These are phyloP conservation scores for Clitopilus hobsonii DNA, from an alignment of 768 basidiomycete species.

Conservation along the genomic window DNA sequence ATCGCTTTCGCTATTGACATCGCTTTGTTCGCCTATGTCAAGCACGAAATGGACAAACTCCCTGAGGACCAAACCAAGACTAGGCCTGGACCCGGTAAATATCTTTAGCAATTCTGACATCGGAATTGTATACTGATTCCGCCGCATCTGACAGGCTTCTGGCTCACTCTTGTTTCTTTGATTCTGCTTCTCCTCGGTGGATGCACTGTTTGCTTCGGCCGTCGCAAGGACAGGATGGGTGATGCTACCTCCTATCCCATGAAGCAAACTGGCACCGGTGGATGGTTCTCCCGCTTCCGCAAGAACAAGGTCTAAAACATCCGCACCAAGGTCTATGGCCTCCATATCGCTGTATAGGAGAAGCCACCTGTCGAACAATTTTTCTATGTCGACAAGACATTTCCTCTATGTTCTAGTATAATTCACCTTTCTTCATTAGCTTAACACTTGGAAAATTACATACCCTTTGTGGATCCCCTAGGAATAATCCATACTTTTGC, in stretches of 20 bases:
- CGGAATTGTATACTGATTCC: constrained; percentile 2
- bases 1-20: constrained; percentile 78
- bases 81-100: constrained; percentile 59
- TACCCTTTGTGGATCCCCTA: background rate
- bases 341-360: too few relatives aligned
- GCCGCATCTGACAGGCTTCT: constrained; percentile 46
- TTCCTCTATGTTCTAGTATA: background rate
- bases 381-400: background rate
- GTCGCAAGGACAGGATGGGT: constrained; percentile 49
- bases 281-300: constrained; percentile 32
- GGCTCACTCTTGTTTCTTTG: constrained; percentile 67
- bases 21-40: constrained; percentile 60
- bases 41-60: constrained; percentile 52
- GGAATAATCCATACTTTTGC: background rate
- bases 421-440: background rate
- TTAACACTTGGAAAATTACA: background rate
- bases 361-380: background rate
- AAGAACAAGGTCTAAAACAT: constrained; percentile 21
- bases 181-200: constrained; percentile 62
- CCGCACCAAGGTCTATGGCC: background rate
- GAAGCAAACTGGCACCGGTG: constrained; percentile 12
- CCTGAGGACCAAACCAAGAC: constrained; percentile 39
- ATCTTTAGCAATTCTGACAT: constrained; percentile 1
- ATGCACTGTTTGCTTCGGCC: constrained; percentile 67
- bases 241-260: constrained; percentile 32